Conservation (phyloP, 1,284 basidiomycete genomes). For the Trametes pubescens region DNA sequence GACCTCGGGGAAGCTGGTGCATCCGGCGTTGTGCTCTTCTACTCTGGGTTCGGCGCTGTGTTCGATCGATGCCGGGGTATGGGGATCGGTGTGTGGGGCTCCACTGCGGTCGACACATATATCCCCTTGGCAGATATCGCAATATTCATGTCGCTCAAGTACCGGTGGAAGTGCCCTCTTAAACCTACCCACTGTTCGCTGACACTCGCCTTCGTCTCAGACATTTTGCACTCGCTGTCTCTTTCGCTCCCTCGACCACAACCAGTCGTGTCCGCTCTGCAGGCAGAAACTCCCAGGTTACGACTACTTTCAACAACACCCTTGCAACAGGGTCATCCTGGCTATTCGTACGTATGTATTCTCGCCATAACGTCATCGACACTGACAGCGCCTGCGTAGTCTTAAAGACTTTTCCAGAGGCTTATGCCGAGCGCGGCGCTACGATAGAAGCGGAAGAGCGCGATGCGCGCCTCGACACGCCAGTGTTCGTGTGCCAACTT, state of each 20-base stretch:
- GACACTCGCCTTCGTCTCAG: slow-evolving; percentile 47
- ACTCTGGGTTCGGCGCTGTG: background rate
- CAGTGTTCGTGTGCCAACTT: slow-evolving; percentile 91
- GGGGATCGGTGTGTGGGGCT: slow-evolving; percentile 8
- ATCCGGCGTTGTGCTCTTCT: background rate
- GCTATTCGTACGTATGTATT: slow-evolving; percentile 67
- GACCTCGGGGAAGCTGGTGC: background rate
- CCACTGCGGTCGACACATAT: slow-evolving; percentile 2
- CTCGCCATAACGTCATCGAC: slow-evolving; percentile 1
- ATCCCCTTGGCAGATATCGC: background rate
- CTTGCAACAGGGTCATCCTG: slow-evolving; percentile 71
- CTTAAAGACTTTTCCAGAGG: slow-evolving; percentile 66
- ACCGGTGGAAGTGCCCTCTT: background rate
- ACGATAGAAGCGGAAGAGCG: slow-evolving; percentile 79
- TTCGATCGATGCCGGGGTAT: slow-evolving; percentile 21
- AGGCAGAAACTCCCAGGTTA: slow-evolving; percentile 79
- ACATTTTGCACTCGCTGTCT: slow-evolving; percentile 93
- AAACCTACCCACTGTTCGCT: slow-evolving; percentile 1
- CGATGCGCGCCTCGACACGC: slow-evolving; percentile 82
- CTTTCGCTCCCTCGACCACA: slow-evolving; percentile 90
- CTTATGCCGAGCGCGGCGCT: slow-evolving; percentile 62
- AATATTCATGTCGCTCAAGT: background rate
- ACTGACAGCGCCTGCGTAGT: slow-evolving; percentile 49
- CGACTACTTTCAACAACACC: slow-evolving; percentile 84
- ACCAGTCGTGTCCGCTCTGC: slow-evolving; percentile 84